Evolutionary conservation across 345 rosid genomes (phyloP), one percentile per base, ranked within the genome.

Genomic region (Salix exigua): DNA sequence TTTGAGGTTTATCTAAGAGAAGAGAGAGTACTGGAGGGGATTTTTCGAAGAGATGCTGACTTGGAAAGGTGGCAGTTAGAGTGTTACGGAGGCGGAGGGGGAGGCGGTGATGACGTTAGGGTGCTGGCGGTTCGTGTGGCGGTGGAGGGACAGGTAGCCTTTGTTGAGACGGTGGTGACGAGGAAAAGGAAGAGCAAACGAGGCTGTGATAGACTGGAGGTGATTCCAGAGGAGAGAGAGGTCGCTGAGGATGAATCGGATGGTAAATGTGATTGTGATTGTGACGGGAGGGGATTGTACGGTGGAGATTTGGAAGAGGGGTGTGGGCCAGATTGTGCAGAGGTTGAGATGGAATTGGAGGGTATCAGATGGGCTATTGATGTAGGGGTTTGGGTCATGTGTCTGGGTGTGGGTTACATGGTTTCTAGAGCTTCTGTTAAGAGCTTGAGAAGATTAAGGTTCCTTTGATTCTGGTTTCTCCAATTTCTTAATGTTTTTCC

Each of bases 331-430:
- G 86, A 79, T 31, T 75, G 78, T 12, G 75, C 42, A 70, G 82
- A 73, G 84, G 64, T 79, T 82, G 89, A 86, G 71, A 68, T 77
- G 60, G 89, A 91, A 63, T 63, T 82, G 77, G 92, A 89, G 6
- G 87, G 86, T 13, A 84, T 88, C 70, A 82, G 82, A 26, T 93
- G 97, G 98, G 96, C 96, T 71, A 85, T 93, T 66, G 96, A 95
- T 78, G 82, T 95, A 60, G 98, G 97, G 69, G 71, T 91, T 80
- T 93, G 94, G 97, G 92, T 90, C 18, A 61, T 89, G 83, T 93
- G 96, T 73, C 83, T 95, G 42, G 94, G 96, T 10, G 88, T 93
- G 8, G 99, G 98, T 16, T 88, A 78, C 66, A 82, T 89, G 77
- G 91, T 89, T 63, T 88, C 99, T 9, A 89, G 81, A 81, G 90